Conservation (phyloP, 495 filamentous ascomycete genomes). For the Evansstolkia leycettana region DNA sequence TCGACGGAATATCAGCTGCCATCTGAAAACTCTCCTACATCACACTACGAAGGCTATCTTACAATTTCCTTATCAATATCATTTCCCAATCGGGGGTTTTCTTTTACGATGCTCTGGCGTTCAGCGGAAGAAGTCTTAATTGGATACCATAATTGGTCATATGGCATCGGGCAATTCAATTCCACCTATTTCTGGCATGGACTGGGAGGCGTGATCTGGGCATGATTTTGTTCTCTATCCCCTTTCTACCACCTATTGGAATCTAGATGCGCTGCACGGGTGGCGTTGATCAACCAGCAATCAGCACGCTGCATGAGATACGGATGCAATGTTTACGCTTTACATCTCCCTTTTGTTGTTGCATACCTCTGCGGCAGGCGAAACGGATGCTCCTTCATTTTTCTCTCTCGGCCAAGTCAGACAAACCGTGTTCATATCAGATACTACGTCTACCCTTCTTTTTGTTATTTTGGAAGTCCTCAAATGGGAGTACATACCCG, state of each 20-base stretch:
- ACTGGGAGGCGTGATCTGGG: not conserved
- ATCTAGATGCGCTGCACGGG: slow-evolving; percentile 4
- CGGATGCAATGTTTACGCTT: slow-evolving; percentile 8
- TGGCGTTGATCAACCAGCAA: not conserved
- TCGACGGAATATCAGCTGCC: no score
- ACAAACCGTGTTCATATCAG: not conserved
- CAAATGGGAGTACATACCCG: no score
- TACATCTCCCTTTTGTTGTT: slow-evolving; percentile 1
- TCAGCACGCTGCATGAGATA: slow-evolving; percentile 15
- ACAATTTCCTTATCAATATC: no score
- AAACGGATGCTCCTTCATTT: slow-evolving; percentile 5
- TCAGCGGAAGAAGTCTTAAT: not conserved
- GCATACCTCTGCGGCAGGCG: slow-evolving; percentile 3
- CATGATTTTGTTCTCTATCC: slow-evolving; percentile 6
- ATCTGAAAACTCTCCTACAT: no score
- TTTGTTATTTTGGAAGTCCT: no score
- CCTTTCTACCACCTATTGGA: slow-evolving; percentile 5
- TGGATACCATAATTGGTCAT: not conserved
- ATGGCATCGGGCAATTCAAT: not conserved
- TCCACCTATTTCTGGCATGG: not conserved
- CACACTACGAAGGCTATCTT: no score
- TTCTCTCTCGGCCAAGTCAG: slow-evolving; percentile 5
- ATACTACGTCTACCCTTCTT: not conserved
- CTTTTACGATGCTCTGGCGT: not conserved
- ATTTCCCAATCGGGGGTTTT: no score